Conservation (phyloP, 495 filamentous ascomycete species). For the Chaetomium fimeti region DNA sequence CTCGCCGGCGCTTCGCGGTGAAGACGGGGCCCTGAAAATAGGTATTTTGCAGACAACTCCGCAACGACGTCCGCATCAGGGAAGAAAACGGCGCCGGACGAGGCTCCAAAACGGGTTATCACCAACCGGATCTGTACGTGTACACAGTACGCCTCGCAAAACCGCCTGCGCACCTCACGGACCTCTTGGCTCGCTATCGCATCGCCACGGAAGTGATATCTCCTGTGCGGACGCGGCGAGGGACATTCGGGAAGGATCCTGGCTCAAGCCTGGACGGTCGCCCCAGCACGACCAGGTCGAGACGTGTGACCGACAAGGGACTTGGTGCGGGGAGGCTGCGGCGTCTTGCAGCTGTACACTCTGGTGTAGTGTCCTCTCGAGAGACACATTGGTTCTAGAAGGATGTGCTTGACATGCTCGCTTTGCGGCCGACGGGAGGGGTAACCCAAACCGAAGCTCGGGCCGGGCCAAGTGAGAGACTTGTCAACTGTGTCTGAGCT, state of each 20-base stretch:
- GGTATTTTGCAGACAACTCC: neutral
- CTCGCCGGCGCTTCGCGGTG: neutral
- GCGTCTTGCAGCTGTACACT: neutral
- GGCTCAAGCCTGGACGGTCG: no score
- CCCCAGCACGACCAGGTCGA: neutral
- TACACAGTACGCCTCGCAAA: neutral
- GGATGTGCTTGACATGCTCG: slow-evolving; percentile 3
- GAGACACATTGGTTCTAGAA: slow-evolving; percentile 12
- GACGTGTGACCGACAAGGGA: slow-evolving; percentile 9
- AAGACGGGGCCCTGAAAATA: neutral
- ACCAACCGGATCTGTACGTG: neutral
- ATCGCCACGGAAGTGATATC: neutral
- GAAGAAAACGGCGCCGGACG: neutral
- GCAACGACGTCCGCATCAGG: neutral
- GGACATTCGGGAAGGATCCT: slow-evolving; percentile 4
- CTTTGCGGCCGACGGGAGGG: slow-evolving; percentile 7
- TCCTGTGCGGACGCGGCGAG: neutral
- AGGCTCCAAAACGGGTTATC: neutral
- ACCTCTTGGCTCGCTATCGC: neutral
- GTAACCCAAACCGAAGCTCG: slow-evolving; percentile 31
- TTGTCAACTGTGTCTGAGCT: neutral
- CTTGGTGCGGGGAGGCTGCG: neutral
- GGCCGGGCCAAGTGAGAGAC: neutral
- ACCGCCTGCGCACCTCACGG: neutral
- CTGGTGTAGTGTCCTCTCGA: slow-evolving; percentile 5